Base-by-base conservation (phyloP, 2,329 filamentous ascomycete species). In the Tolypocladium ophioglossoides region DNA sequence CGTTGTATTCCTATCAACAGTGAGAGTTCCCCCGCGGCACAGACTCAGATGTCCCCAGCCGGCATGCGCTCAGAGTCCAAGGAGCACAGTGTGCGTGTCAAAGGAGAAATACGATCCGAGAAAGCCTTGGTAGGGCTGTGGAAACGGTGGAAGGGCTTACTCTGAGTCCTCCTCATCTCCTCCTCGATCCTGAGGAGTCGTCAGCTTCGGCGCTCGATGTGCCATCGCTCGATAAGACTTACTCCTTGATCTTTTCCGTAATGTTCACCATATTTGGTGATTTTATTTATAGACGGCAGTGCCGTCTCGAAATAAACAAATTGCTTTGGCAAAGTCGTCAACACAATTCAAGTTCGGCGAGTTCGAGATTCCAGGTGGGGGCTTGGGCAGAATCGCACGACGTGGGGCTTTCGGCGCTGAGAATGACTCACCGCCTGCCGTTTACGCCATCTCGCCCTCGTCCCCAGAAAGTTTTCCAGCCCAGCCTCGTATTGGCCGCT, bases 211-310 rank as follows among this genome's bases (percentile, higher is more conserved):
- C 46, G 57, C 50, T 55, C 51, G 6, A 18, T 22, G 20, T 27
- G 32, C 22, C 39, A 37, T 20, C 16, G 8, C 14, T 11, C 9
- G 47, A 35, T 20, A 22, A 34, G 22, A 70, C 85, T 67, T 74
- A 96, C 92, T 97, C 94, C 80, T 99, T 99, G 78, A 99, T 99
- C 82, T 96, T 97, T 54, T 99, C 95, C 61, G 94, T 97, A 62
- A 99, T 99, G 78, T 97, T 97, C 73, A 97, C 94, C 94, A 99
- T 99, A 66, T 75, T 80, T 72, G 54, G 59, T 59, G 57, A 55
- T 58, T 57, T 65, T 65, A 18, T 65, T 67, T 66, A 63, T 55
- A 64, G 61, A 64, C 62, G 64, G 66, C 30, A 46, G 44, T 59
- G 54, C 64, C 65, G 65, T 68, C 65, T 66, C 16, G 2, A 37